Evolutionary conservation across 805 yeast species (phyloP), one percentile per base, ranked within the genome.

Genomic region (Vanderwaltozyma yarrowii): DNA sequence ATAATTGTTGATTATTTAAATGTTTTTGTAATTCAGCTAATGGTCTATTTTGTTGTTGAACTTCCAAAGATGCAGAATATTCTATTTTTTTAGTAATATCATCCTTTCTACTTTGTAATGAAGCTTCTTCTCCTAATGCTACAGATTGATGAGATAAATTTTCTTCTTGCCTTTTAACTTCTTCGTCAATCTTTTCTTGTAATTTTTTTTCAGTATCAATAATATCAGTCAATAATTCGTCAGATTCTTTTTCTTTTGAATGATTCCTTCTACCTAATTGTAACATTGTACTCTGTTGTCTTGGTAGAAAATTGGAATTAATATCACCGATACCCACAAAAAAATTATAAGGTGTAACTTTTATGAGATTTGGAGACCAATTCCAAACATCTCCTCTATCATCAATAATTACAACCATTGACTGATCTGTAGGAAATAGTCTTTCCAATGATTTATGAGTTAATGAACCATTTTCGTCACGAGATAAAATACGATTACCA

Each of bases 331-430:
- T 86, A 10, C 97, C 97, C 27, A 88, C 94, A 52, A 92, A 92
- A 51, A 92, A 92, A 56, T 85, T 95, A 58, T 86, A 92, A 0
- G 98, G 98, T 2, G 87, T 81, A 5, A 89, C 97, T 60, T 89
- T 85, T 41, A 92, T 76, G 49, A 92, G 65, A 55, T 92, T 88
- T 11, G 81, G 78, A 47, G 86, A 83, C 98, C 98, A 92, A 53
- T 83, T 84, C 98, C 98, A 92, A 16, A 92, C 98, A 59, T 92
- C 98, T 3, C 96, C 98, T 56, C 98, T 73, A 59, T 92, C 98
- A 60, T 92, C 98, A 42, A 92, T 92, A 33, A 92, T 80, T 2
- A 84, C 92, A 24, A 92, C 98, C 95, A 92, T 82, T 14, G 94
- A 80, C 18, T 94, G 94, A 47, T 89, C 95, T 2, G 89, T 94